Base-by-base conservation (phyloP, 352 stramenopile genomes). In the Phytophthora melonis region DNA sequence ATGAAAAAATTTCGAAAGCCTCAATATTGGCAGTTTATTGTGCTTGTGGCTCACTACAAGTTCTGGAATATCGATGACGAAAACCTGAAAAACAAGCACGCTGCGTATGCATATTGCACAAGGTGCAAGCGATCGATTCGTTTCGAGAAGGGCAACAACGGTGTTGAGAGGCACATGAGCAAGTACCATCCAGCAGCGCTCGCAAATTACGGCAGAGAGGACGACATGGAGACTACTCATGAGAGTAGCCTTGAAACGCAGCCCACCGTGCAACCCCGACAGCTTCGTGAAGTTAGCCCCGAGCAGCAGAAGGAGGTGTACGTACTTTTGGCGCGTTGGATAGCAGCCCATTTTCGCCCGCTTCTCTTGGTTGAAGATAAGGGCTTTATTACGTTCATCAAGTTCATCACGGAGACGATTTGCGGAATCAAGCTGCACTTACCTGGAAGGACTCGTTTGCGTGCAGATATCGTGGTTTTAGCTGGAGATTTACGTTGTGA, bases 361-460 rank as follows among this genome's bases (percentile, higher is more conserved):
- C 18, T 71, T 13, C 5, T 65, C 9, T 65, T 71, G 32, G 21
- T 65, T 53, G 45, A 71, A 54, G 55, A 65, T 23, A 23, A 52
- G 0, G 55, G 47, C 16, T 71, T 71, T 55, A 49, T 59, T 30
- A 47, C 32, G 14, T 64, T 71, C n/a, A n/a, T 71, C 5, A 23
- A 21, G 18, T 65, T 52, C 32, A 54, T 71, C 27, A 65, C 45
- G 23, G 63, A 63, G 10, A 49, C 41, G 7, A 49, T 49, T 49
- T 49, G 14, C 19, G 41, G 41, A 49, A 49, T 49, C 41, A 49
- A 49, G 14, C 2, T 49, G 41, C 16, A 49, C 13, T 49, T 49
- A 49, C 14, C 14, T 49, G 41, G 41, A 49, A 7, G 41, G 5
- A 49, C 41, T 8, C 41, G 41, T 49, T 49, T 49, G 41, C 41